Percentiles rank a stretch among this genome's conserved stretches.
Conservation (phyloP, 805 yeast species). For the Aciculoconidium aculeatum region DNA sequence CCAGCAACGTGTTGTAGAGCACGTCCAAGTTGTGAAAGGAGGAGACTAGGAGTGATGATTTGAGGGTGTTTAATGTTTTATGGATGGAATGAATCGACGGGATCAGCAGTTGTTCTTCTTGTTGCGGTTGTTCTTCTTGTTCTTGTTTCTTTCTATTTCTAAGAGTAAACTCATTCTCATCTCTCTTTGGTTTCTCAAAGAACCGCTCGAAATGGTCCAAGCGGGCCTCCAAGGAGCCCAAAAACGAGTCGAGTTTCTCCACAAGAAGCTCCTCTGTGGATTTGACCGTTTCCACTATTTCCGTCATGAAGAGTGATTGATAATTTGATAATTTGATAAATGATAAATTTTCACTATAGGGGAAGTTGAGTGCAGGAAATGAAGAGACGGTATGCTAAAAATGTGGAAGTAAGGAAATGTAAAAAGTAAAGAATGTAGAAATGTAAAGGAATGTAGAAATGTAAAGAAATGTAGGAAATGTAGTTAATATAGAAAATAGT, state of each 20-base stretch:
- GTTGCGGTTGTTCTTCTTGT: conserved; percentile 2
- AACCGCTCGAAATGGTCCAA: conserved; percentile 35
- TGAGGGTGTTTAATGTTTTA: conserved; percentile 29
- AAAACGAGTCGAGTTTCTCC: conserved; percentile 35
- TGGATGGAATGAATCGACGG: conserved; percentile 27
- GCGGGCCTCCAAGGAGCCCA: conserved; percentile 38
- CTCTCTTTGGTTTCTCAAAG: conserved; percentile 13
- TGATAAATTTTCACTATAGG: too few species aligned
- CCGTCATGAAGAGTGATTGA: too few species aligned
- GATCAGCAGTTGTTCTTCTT: conserved; percentile 5
- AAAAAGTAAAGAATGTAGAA: too few species aligned
- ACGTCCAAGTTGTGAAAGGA: conserved; percentile 35
- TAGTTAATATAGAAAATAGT: too few species aligned
- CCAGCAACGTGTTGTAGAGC: conserved; percentile 34
- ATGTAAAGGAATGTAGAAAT: too few species aligned
- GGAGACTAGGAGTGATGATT: conserved; percentile 30
- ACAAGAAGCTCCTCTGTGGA: conserved; percentile 35
- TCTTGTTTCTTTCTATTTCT: conserved; percentile 1
- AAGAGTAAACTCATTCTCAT: conserved; percentile 2
- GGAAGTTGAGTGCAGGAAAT: too few species aligned
- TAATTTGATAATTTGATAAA: too few species aligned
- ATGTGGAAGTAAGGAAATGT: too few species aligned
- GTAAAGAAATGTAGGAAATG: too few species aligned
- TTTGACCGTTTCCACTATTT: conserved; percentile 1
- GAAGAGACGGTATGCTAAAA: too few species aligned